Conservation (phyloP, 75 land plant genomes). For the Ceratopteris richardii region DNA sequence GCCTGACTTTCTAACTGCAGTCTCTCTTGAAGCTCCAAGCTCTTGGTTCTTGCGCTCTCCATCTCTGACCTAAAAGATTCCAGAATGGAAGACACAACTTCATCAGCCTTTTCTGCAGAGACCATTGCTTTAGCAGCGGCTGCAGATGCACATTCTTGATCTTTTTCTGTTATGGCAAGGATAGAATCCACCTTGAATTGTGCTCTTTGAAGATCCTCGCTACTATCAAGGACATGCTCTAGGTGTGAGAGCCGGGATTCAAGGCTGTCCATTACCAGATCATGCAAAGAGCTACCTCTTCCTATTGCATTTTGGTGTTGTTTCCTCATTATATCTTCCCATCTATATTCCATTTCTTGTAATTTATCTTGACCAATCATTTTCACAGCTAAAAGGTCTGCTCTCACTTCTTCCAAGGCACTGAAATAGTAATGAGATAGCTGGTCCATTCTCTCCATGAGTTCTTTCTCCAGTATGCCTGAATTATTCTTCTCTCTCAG, state of each 20-base stretch:
- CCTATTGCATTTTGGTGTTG: constrained; percentile 4
- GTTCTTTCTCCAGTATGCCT: constrained; percentile 6
- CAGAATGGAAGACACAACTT: constrained; percentile 9
- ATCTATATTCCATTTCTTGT: constrained; percentile 24
- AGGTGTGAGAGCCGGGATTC: not conserved
- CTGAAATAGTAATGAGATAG: constrained; percentile 29
- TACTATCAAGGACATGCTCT: not conserved
- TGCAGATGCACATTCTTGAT: constrained; percentile 7
- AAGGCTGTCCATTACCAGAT: not conserved
- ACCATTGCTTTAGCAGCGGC: constrained; percentile 19
- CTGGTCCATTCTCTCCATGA: constrained; percentile 30
- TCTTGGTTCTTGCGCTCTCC: constrained; percentile 9
- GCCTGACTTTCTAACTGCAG: constrained; percentile 11
- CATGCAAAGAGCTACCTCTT: constrained; percentile 1
- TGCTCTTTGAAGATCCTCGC: not conserved
- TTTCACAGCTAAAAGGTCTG: constrained; percentile 26
- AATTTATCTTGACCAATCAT: constrained; percentile 19
- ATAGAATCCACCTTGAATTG: not conserved
- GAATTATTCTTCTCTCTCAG: constrained; percentile 12
- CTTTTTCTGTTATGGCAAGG: not conserved
- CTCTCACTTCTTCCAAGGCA: constrained; percentile 36
- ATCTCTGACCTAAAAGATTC: constrained; percentile 6
- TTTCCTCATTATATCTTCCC: constrained; percentile 11
- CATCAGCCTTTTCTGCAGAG: constrained; percentile 18
- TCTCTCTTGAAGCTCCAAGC: constrained; percentile 12